Evolutionary conservation across 306 rosid genomes (phyloP).

Genomic region (Hylodesmum podocarpum): DNA sequence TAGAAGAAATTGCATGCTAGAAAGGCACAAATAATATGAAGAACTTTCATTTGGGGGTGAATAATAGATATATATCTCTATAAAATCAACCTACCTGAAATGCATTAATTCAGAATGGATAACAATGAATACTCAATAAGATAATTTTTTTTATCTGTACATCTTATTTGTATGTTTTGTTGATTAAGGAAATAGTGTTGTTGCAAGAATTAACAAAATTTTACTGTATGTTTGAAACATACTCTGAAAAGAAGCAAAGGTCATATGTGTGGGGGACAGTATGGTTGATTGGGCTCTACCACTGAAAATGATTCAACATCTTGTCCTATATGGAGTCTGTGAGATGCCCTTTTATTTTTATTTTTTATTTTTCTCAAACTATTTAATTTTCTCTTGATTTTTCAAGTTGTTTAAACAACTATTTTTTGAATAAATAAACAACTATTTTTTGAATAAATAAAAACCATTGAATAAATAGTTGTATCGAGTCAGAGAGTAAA

Average conservation of each 20-base stretch:
- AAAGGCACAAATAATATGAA: neutral
- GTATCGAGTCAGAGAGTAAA: no score
- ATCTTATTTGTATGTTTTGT: neutral
- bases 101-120: neutral
- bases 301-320: neutral
- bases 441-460: no score
- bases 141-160: neutral
- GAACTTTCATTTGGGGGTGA: neutral
- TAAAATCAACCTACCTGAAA: neutral
- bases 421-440: no score
- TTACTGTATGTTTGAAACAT: neutral
- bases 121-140: neutral
- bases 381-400: neutral
- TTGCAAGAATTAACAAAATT: neutral
- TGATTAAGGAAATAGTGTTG: neutral
- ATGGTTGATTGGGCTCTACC: neutral
- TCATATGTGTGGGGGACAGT: neutral
- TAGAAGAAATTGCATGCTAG: neutral
- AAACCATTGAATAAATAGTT: no score
- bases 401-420: neutral
- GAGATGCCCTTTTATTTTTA: neutral
- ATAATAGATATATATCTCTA: neutral
- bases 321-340: neutral
- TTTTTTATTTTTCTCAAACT: neutral
- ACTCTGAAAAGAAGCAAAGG: no score